phyloP scores from a whole-genome alignment of 805 yeast species.

The Metschnikowia chrysomelidarum region DNA sequence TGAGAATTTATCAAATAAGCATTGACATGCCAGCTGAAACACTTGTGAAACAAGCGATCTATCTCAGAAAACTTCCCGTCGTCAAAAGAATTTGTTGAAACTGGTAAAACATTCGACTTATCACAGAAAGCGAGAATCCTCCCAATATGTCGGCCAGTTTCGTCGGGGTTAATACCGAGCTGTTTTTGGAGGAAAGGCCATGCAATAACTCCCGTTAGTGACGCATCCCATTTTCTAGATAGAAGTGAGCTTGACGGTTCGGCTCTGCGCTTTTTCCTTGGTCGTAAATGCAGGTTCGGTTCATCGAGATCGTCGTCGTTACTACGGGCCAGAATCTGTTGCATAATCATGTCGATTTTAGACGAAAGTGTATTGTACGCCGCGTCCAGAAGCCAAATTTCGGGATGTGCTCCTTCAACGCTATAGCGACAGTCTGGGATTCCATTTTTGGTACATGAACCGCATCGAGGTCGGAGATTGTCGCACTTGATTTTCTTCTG shows the following conservation, averaged over 20 bases:
- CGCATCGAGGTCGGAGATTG: constrained; percentile 34
- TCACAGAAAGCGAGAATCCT: constrained; percentile 8
- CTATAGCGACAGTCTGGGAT: constrained; percentile 29
- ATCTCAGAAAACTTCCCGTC: too few relatives aligned
- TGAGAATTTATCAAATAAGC: constrained; percentile 33
- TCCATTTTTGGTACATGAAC: constrained; percentile 32
- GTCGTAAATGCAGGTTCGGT: not conserved
- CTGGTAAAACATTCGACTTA: constrained; percentile 5
- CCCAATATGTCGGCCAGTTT: constrained; percentile 9
- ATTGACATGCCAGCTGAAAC: constrained; percentile 22
- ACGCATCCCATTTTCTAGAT: constrained; percentile 31
- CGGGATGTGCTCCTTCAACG: constrained; percentile 23
- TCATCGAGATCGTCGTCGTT: constrained; percentile 13
- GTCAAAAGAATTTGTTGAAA: too few relatives aligned
- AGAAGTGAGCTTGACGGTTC: not conserved
- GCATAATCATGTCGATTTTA: constrained; percentile 30
- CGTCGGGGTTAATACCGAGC: constrained; percentile 13
- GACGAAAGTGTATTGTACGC: constrained; percentile 25
- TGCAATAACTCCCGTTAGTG: constrained; percentile 27
- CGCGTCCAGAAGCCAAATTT: constrained; percentile 21
- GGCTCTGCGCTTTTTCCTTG: constrained; percentile 2
- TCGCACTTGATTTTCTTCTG: constrained; percentile 38
- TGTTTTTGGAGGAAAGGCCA: constrained; percentile 27
- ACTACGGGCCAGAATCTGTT: constrained; percentile 19
- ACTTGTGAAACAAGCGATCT: constrained; percentile 21